A percentile compares a stretch with the other conserved stretches of the same genome.
phyloP scores from a whole-genome alignment of 2,329 filamentous ascomycete species.

The Penicillium fuscoglaucum region DNA sequence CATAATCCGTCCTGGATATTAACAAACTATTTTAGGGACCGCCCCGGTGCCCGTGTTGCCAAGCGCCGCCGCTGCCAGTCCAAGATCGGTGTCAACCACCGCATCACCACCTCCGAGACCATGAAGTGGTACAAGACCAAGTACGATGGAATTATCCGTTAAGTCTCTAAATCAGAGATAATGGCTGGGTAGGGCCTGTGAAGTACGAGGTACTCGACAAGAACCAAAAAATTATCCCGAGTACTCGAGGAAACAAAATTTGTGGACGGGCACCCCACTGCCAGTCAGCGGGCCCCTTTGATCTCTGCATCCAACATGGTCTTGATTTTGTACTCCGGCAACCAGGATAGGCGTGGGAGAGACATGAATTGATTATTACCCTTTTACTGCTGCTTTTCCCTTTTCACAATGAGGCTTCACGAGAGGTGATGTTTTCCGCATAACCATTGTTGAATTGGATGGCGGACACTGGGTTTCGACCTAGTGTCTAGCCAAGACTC shows the following conservation, averaged over 20 bases:
- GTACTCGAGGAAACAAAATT: slow-evolving; percentile 29
- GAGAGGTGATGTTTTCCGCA: slow-evolving; percentile 56
- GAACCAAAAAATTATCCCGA: slow-evolving; percentile 26
- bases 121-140: slow-evolving; percentile 96
- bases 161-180: slow-evolving; percentile 51
- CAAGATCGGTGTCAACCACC: slow-evolving; percentile 83
- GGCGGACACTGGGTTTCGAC: slow-evolving; percentile 19
- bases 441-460: slow-evolving; percentile 57
- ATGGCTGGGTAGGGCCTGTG: slow-evolving; percentile 22
- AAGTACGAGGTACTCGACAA: slow-evolving; percentile 37
- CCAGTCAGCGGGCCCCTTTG: slow-evolving; percentile 23
- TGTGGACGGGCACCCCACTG: slow-evolving; percentile 17
- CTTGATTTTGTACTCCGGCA: slow-evolving; percentile 38
- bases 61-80: slow-evolving; percentile 89
- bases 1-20: neutral
- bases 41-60: slow-evolving; percentile 95
- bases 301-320: slow-evolving; percentile 30
- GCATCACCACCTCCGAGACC: slow-evolving; percentile 92
- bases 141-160: slow-evolving; percentile 99
- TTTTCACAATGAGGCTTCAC: slow-evolving; percentile 60
- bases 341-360: slow-evolving; percentile 43
- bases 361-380: slow-evolving; percentile 40
- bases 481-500: slow-evolving; percentile 20
- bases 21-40: slow-evolving; percentile 61
- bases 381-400: slow-evolving; percentile 35